These are phyloP conservation scores for Suillus plorans DNA, from an alignment of 768 basidiomycete species.

Conservation along the genomic window DNA sequence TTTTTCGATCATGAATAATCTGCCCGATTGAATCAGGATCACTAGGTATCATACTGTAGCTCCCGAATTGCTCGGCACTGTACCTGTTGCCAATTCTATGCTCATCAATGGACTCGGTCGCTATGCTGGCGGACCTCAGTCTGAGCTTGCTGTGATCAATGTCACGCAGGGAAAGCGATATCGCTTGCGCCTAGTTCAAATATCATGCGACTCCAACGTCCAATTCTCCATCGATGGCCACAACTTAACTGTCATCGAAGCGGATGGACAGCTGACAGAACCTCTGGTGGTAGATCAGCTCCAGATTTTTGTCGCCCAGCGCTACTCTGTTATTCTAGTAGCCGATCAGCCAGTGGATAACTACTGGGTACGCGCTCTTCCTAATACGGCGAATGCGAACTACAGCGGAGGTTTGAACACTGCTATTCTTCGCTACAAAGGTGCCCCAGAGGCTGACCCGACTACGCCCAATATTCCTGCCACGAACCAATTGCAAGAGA, in stretches of 20 bases:
- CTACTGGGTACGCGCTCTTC: slow-evolving; percentile 52
- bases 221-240: slow-evolving; percentile 48
- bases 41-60: slow-evolving; percentile 17
- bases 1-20: background rate
- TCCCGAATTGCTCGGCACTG: slow-evolving; percentile 22
- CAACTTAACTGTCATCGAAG: slow-evolving; percentile 45
- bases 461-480: slow-evolving; percentile 29
- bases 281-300: slow-evolving; percentile 42
- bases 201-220: slow-evolving; percentile 44
- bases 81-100: slow-evolving; percentile 25
- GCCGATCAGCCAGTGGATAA: slow-evolving; percentile 35
- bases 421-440: slow-evolving; percentile 51
- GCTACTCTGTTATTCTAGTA: slow-evolving; percentile 30
- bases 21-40: background rate
- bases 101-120: slow-evolving; percentile 31
- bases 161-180: slow-evolving; percentile 33
- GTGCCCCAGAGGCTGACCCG: slow-evolving; percentile 41
- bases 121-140: slow-evolving; percentile 27
- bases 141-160: slow-evolving; percentile 35
- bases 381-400: slow-evolving; percentile 17
- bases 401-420: slow-evolving; percentile 47
- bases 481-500: slow-evolving; percentile 31
- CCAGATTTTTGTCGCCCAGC: slow-evolving; percentile 36
- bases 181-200: slow-evolving; percentile 35
- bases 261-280: slow-evolving; percentile 38